phyloP scores from a whole-genome alignment of 2,329 filamentous ascomycete species.

The Trichoderma sp. region DNA sequence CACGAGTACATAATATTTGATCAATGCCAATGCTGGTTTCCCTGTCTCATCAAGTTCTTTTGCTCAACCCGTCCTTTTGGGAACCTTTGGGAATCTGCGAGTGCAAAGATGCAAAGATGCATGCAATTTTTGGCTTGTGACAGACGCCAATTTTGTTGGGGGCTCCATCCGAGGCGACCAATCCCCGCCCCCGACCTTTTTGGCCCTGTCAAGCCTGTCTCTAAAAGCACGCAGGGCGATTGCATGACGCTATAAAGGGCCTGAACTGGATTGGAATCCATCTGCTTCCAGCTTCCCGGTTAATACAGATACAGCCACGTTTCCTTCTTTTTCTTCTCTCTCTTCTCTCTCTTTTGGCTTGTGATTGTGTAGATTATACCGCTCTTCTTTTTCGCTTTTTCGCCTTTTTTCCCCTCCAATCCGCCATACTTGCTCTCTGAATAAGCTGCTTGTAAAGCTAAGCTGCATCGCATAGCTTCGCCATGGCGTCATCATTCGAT shows the following conservation, averaged over 20 bases:
- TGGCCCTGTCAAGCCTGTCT: too few relatives aligned
- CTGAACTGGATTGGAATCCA: too few relatives aligned
- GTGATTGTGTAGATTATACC: not conserved
- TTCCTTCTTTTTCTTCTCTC: not conserved
- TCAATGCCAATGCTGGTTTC: not conserved
- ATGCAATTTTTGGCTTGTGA: constrained; percentile 23
- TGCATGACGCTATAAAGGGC: constrained; percentile 22
- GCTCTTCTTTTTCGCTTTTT: not conserved
- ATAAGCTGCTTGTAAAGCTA: too few relatives aligned
- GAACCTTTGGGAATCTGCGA: not conserved
- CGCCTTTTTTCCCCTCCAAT: not conserved
- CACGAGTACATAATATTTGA: not conserved
- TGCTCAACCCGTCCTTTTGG: constrained; percentile 6
- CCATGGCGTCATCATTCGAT: constrained; percentile 44
- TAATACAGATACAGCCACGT: constrained; percentile 11
- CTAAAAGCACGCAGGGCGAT: not conserved
- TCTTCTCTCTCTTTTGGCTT: not conserved
- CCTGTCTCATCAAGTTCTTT: not conserved
- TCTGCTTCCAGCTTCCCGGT: not conserved
- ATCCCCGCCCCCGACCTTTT: constrained; percentile 22
- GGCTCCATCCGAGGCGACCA: constrained; percentile 22
- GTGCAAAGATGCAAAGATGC: not conserved
- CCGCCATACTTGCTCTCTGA: not conserved
- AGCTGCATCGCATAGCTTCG: not conserved
- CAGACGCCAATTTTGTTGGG: constrained; percentile 32